Percentiles rank a stretch among this genome's conserved stretches.
These are phyloP conservation scores for Fusarium annulatum DNA, from an alignment of 2,329 filamentous ascomycete genomes.

Conservation along the genomic window DNA sequence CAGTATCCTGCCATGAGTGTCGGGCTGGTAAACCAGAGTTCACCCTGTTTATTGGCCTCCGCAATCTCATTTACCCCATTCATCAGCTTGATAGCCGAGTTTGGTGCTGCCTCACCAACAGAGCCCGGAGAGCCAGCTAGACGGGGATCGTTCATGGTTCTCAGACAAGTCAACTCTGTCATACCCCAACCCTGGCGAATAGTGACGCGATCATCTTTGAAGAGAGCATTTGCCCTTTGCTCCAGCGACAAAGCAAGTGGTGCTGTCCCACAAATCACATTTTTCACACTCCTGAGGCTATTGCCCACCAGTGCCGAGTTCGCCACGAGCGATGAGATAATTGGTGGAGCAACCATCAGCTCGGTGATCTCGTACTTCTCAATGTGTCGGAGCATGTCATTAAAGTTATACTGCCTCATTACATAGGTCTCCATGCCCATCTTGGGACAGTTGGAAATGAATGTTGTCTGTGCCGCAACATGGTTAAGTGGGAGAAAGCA, in stretches of 20 bases:
- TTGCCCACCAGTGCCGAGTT: neutral
- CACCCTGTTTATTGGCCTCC: neutral
- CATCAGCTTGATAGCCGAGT: neutral
- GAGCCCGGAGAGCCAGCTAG: neutral
- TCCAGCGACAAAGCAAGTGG: neutral
- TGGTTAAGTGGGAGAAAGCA: neutral
- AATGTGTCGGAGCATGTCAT: neutral
- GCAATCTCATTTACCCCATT: neutral
- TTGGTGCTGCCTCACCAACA: neutral
- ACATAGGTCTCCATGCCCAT: neutral
- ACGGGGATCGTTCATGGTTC: neutral
- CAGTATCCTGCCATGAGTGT: neutral
- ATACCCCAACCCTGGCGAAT: neutral
- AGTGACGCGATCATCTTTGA: neutral
- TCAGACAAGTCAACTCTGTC: neutral
- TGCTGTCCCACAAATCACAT: neutral
- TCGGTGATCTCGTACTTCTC: neutral
- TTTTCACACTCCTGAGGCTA: neutral
- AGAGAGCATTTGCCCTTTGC: neutral
- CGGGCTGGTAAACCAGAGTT: neutral
- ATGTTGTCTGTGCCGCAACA: neutral
- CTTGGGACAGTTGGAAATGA: neutral
- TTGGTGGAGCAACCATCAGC: neutral
- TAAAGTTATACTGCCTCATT: neutral
- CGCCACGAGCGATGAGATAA: neutral